These are phyloP conservation scores for Trichosporon faecale DNA, from an alignment of 1,284 basidiomycete species.

Conservation along the genomic window DNA sequence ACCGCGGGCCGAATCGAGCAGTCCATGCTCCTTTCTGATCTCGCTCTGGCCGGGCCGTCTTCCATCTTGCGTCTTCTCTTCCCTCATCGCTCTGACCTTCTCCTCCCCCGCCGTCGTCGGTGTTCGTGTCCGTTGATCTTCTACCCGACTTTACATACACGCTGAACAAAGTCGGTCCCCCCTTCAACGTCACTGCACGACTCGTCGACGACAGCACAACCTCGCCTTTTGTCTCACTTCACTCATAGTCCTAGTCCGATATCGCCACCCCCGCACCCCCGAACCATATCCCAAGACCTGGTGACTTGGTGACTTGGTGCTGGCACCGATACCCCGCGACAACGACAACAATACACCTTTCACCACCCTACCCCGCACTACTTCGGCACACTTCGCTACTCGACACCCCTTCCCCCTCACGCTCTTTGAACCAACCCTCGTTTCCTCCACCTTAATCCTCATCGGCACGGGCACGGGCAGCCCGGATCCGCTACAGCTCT, in stretches of 20 bases:
- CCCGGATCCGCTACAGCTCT: neutral
- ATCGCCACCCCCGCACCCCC: neutral
- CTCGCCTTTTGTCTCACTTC: neutral
- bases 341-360: neutral
- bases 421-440: constrained; percentile 1
- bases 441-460: neutral
- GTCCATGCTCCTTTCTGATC: neutral
- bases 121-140: neutral
- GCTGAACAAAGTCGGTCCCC: neutral
- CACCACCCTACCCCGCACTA: neutral
- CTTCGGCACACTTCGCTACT: neutral
- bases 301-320: neutral
- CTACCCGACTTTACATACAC: neutral
- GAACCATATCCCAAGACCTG: neutral
- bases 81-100: neutral
- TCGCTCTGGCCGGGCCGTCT: neutral
- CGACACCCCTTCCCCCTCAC: neutral
- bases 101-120: neutral
- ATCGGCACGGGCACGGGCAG: neutral
- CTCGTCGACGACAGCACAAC: neutral
- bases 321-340: neutral
- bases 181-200: neutral
- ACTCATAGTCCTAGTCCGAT: neutral
- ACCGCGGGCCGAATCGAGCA: neutral
- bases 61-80: neutral